Conservation (phyloP, 2,329 filamentous ascomycete species). For the Aspergillus oerlinghausenensis region DNA sequence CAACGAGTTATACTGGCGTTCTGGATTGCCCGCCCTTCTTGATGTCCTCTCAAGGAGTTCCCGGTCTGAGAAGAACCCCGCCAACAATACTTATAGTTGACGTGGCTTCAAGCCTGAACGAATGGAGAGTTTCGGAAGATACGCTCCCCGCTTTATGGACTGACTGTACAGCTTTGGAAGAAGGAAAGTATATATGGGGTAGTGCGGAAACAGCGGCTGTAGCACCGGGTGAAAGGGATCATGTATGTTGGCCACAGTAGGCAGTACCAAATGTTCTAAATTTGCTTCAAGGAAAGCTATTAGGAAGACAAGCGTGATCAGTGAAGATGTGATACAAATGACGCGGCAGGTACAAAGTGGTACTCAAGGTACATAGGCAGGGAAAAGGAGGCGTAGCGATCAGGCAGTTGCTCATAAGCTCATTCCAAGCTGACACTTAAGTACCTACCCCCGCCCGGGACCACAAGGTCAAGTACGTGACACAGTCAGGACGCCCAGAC, state of each 20-base stretch:
- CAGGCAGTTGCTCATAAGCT: not conserved
- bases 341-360: not conserved
- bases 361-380: not conserved
- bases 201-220: not conserved
- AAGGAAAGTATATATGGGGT: not conserved
- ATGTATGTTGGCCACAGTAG: not conserved
- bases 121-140: not conserved
- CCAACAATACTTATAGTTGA: not conserved
- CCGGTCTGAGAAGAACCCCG: not conserved
- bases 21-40: not conserved
- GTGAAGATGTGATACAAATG: not conserved
- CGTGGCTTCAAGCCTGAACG: not conserved
- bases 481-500: not conserved
- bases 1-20: not conserved
- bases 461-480: not conserved
- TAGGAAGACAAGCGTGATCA: not conserved
- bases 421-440: not conserved
- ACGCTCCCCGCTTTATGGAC: not conserved
- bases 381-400: not conserved
- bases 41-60: not conserved
- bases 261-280: not conserved
- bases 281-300: not conserved
- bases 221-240: not conserved
- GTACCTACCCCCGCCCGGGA: not conserved
- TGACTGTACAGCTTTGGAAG: not conserved